Evolutionary conservation across 768 basidiomycete genomes (phyloP).

Genomic region (Psilocybe cubensis): DNA sequence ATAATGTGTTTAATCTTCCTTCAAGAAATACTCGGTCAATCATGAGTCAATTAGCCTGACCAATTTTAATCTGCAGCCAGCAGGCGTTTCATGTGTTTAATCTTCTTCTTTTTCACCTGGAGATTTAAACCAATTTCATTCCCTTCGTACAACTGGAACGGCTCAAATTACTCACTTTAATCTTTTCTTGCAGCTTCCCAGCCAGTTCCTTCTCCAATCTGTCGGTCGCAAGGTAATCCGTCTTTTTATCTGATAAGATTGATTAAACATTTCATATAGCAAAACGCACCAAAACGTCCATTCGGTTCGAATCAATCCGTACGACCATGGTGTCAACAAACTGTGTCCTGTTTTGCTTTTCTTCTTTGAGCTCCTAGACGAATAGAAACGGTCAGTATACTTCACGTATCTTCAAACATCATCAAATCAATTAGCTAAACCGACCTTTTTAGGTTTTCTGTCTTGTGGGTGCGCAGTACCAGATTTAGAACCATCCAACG

Average conservation of each 20-base stretch:
- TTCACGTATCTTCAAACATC: neutral
- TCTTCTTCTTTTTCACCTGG: slow-evolving; percentile 3
- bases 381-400: neutral
- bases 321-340: neutral
- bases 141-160: neutral
- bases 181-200: slow-evolving; percentile 4
- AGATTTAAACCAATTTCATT: neutral
- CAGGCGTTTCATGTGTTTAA: slow-evolving; percentile 1
- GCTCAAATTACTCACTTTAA: neutral
- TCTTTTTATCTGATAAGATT: neutral
- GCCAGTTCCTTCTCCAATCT: slow-evolving; percentile 4
- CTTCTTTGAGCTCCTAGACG: neutral
- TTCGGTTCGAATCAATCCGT: neutral
- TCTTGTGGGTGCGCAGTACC: neutral
- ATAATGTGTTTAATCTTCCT: neutral
- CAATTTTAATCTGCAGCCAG: neutral
- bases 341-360: neutral
- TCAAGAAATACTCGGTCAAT: neutral
- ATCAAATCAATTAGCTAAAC: neutral
- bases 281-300: neutral
- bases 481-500: neutral
- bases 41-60: neutral
- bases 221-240: neutral
- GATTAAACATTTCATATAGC: neutral
- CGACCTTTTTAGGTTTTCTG: neutral